phyloP scores from a whole-genome alignment of 108 stramenopile species.

The Skeletonema menzelii region DNA sequence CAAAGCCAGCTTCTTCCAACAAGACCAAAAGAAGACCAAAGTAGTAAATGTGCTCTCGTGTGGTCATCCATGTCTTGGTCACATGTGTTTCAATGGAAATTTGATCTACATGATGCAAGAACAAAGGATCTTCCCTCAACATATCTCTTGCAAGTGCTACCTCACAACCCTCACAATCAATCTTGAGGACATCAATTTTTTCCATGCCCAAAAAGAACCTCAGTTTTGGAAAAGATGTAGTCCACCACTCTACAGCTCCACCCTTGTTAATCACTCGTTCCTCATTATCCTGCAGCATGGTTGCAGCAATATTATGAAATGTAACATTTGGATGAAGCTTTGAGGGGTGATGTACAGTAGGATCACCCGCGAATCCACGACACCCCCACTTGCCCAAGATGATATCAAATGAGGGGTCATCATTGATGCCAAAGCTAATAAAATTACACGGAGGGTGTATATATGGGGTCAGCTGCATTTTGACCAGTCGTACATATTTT shows the following conservation, averaged over 20 bases:
- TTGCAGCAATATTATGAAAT: slow-evolving; percentile 63
- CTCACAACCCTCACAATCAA: slow-evolving; percentile 15
- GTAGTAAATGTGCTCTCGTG: slow-evolving; percentile 59
- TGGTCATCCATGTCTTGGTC: slow-evolving; percentile 59
- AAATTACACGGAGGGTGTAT: slow-evolving; percentile 39
- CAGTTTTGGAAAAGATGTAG: slow-evolving; percentile 46
- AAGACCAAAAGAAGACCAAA: slow-evolving; percentile 57
- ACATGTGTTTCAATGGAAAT: slow-evolving; percentile 67
- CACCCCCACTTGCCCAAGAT: slow-evolving; percentile 59
- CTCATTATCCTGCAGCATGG: slow-evolving; percentile 54
- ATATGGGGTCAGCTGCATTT: not conserved
- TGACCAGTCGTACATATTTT: slow-evolving; percentile 33
- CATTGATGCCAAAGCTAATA: slow-evolving; percentile 64
- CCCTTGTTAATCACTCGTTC: slow-evolving; percentile 52
- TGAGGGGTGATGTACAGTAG: slow-evolving; percentile 58
- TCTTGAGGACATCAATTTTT: slow-evolving; percentile 31
- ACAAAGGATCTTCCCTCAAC: slow-evolving; percentile 57
- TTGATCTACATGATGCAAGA: slow-evolving; percentile 59
- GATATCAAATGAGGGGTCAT: slow-evolving; percentile 60
- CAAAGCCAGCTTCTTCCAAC: slow-evolving; percentile 70
- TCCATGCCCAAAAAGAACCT: slow-evolving; percentile 5
- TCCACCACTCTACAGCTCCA: slow-evolving; percentile 54
- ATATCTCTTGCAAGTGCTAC: slow-evolving; percentile 61
- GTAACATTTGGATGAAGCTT: slow-evolving; percentile 58
- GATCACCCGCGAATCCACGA: slow-evolving; percentile 69